These are phyloP conservation scores for Aspergillus aculeatus DNA, from an alignment of 2,329 filamentous ascomycete genomes.

Conservation along the genomic window DNA sequence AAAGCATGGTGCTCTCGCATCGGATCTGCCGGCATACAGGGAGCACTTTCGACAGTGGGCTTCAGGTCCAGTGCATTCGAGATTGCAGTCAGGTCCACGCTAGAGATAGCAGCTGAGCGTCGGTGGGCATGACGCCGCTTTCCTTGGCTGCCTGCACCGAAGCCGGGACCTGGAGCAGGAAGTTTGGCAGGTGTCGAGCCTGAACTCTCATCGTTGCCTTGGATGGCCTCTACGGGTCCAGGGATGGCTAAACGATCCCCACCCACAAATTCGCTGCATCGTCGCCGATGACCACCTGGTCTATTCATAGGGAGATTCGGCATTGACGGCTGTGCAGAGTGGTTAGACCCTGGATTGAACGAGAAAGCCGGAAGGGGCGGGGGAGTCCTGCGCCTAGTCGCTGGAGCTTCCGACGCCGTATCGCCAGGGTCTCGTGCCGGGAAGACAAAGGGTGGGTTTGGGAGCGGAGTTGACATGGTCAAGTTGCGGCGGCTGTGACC, in stretches of 20 bases:
- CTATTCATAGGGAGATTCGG: constrained; percentile 57
- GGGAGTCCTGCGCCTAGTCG: constrained; percentile 49
- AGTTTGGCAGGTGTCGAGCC: constrained; percentile 25
- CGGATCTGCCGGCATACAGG: constrained; percentile 48
- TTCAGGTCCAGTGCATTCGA: constrained; percentile 45
- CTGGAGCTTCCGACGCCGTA: constrained; percentile 32
- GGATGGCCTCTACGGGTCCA: constrained; percentile 60
- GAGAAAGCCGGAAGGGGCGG: constrained; percentile 39
- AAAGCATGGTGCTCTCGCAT: constrained; percentile 26
- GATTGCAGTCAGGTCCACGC: constrained; percentile 68
- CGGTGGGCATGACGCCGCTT: constrained; percentile 75
- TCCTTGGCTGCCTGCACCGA: constrained; percentile 49
- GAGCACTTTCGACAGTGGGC: constrained; percentile 60
- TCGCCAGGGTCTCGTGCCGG: constrained; percentile 47
- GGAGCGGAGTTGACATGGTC: constrained; percentile 37
- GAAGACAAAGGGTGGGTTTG: constrained; percentile 67
- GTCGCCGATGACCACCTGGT: constrained; percentile 66
- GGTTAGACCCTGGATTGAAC: constrained; percentile 35
- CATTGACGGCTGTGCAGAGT: constrained; percentile 52
- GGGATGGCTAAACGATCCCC: constrained; percentile 54
- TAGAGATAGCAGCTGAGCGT: constrained; percentile 77
- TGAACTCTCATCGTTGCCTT: constrained; percentile 25
- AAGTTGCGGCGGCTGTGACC: constrained; percentile 26
- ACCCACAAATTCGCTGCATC: constrained; percentile 83
- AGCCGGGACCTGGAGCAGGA: constrained; percentile 34